Conservation (phyloP, 345 rosid genomes). For the Rubroshorea leprosula region DNA sequence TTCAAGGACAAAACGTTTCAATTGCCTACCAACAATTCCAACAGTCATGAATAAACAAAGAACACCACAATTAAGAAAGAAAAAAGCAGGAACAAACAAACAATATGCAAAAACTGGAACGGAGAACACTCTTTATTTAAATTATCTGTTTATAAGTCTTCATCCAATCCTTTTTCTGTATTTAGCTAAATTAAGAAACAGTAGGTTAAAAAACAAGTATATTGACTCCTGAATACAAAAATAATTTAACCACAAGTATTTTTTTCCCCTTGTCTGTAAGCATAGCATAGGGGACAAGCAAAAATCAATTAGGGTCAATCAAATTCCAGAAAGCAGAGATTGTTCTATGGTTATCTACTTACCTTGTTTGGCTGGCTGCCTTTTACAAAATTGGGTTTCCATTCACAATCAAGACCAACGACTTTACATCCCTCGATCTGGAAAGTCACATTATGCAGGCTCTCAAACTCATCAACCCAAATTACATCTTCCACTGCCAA, state of each 20-base stretch:
- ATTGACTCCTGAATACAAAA: neutral
- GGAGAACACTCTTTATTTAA: too few species aligned
- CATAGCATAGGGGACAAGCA: neutral
- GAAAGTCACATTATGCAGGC: constrained; percentile 47
- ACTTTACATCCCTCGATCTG: constrained; percentile 67
- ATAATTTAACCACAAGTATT: too few species aligned
- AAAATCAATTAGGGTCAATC: neutral
- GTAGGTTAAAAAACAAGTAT: neutral
- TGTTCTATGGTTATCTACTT: constrained; percentile 2
- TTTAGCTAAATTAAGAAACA: neutral
- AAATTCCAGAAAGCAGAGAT: constrained; percentile 1
- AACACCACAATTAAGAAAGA: neutral
- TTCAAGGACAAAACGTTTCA: constrained; percentile 12
- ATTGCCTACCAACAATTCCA: constrained; percentile 4
- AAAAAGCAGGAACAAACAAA: too few species aligned
- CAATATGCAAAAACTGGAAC: too few species aligned
- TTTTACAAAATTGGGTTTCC: constrained; percentile 86
- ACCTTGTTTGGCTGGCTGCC: constrained; percentile 80
- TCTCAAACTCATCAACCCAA: constrained; percentile 75
- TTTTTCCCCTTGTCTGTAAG: neutral
- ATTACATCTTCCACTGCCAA: constrained; percentile 50
- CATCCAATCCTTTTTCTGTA: neutral
- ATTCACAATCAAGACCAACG: constrained; percentile 87
- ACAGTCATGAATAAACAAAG: neutral
- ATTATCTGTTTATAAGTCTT: too few species aligned